Percentiles rank a stretch among this genome's conserved stretches.
Conservation (phyloP, 768 basidiomycete genomes). For the Collybia sp. region DNA sequence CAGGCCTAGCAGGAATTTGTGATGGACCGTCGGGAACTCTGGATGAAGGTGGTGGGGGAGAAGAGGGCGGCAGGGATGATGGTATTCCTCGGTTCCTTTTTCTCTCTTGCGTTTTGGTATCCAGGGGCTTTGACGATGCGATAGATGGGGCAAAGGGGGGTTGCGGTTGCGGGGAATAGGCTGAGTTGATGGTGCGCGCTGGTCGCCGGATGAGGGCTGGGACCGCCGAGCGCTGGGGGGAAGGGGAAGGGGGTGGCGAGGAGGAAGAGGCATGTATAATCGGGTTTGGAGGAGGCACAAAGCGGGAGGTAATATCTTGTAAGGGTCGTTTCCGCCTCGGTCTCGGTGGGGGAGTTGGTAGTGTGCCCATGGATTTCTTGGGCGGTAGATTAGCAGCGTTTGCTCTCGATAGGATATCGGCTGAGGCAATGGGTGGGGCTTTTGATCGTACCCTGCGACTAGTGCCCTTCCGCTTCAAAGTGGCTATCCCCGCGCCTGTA, state of each 20-base stretch:
- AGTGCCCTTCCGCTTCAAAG: too few relatives aligned
- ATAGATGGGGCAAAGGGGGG: too few relatives aligned
- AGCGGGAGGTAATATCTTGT: conserved; percentile 13
- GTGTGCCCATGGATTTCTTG: conserved; percentile 2
- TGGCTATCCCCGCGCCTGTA: too few relatives aligned
- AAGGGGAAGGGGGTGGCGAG: neutral
- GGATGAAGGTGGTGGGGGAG: neutral
- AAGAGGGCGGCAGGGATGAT: neutral
- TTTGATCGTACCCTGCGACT: neutral
- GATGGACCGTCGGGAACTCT: neutral
- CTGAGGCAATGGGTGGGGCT: neutral
- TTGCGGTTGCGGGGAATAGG: too few relatives aligned
- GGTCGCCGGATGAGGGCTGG: neutral
- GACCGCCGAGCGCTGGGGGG: neutral
- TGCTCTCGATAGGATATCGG: too few relatives aligned
- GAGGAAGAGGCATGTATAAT: neutral
- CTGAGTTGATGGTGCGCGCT: neutral
- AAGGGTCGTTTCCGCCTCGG: conserved; percentile 3
- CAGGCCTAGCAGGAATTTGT: too few relatives aligned
- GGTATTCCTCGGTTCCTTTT: neutral
- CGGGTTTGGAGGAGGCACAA: conserved; percentile 2
- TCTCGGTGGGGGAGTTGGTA: neutral
- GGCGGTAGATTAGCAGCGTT: conserved; percentile 1
- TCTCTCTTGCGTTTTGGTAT: too few relatives aligned
- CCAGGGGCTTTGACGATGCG: too few relatives aligned